These are phyloP conservation scores for Passiflora organensis DNA, from an alignment of 345 rosid species.

Conservation along the genomic window DNA sequence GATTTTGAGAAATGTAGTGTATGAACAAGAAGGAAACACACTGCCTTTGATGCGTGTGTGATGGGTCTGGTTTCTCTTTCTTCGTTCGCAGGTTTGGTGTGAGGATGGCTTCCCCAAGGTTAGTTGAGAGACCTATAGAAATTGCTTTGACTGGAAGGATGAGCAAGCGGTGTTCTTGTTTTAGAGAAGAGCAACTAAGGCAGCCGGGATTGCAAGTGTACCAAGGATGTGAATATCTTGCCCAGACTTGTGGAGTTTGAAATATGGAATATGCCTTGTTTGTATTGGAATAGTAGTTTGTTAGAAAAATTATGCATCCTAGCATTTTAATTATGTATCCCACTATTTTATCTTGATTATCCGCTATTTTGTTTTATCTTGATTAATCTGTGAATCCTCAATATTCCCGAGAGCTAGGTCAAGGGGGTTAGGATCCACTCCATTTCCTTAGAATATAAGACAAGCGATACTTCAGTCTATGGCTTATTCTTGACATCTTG, in stretches of 20 bases:
- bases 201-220: conserved; percentile 75
- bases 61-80: not conserved
- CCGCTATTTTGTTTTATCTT: no score
- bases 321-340: no score
- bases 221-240: conserved; percentile 64
- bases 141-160: conserved; percentile 89
- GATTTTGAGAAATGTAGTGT: not conserved
- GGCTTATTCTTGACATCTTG: no score
- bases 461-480: no score
- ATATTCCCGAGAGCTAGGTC: no score
- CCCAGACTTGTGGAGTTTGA: conserved; percentile 65
- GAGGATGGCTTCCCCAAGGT: conserved; percentile 77
- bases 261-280: no score
- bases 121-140: conserved; percentile 80
- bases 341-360: no score
- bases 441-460: no score
- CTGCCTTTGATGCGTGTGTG: not conserved
- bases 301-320: no score
- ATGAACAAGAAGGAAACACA: not conserved
- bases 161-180: conserved; percentile 93
- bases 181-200: conserved; percentile 55
- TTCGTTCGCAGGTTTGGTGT: conserved; percentile 72
- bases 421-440: no score
- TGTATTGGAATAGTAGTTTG: no score
- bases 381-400: no score